These are phyloP conservation scores for Bauhinia variegata DNA, from an alignment of 306 rosid genomes.

Conservation along the genomic window DNA sequence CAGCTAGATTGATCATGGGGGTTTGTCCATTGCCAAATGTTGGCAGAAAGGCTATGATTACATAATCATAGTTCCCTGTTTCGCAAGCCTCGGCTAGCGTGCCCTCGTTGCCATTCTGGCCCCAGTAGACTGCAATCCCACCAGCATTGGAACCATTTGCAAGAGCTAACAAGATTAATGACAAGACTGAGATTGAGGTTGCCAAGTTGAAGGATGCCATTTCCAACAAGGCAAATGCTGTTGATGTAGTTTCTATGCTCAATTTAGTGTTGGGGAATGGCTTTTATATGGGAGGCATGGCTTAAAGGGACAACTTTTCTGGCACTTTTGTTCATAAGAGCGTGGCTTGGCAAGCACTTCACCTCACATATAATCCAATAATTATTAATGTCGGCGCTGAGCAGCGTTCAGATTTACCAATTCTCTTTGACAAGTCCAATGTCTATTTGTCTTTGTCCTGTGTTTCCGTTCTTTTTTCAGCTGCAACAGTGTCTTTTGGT, in stretches of 20 bases:
- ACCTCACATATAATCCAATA: constrained; percentile 4
- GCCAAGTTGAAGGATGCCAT: constrained; percentile 30
- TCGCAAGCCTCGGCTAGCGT: constrained; percentile 37
- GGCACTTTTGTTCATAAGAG: neutral
- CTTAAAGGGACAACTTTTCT: neutral
- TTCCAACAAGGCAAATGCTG: constrained; percentile 6
- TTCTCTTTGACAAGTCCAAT: neutral
- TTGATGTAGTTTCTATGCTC: constrained; percentile 7
- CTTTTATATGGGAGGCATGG: constrained; percentile 32
- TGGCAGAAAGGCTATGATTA: constrained; percentile 46
- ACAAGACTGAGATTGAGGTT: constrained; percentile 28
- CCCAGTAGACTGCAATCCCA: constrained; percentile 48
- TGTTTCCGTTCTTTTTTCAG: too few relatives aligned
- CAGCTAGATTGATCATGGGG: constrained; percentile 46
- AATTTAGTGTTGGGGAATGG: constrained; percentile 20
- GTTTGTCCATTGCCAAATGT: constrained; percentile 47
- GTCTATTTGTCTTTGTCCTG: too few relatives aligned
- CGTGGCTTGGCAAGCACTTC: constrained; percentile 13
- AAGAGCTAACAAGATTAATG: constrained; percentile 29
- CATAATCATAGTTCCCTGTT: constrained; percentile 43
- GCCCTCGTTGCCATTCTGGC: constrained; percentile 45
- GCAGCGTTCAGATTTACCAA: constrained; percentile 22
- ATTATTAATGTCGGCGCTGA: constrained; percentile 11
- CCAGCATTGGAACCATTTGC: constrained; percentile 39
- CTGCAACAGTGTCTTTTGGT: too few relatives aligned